Conservation (phyloP, 805 yeast species). For the Blastobotrys mokoenaii region DNA sequence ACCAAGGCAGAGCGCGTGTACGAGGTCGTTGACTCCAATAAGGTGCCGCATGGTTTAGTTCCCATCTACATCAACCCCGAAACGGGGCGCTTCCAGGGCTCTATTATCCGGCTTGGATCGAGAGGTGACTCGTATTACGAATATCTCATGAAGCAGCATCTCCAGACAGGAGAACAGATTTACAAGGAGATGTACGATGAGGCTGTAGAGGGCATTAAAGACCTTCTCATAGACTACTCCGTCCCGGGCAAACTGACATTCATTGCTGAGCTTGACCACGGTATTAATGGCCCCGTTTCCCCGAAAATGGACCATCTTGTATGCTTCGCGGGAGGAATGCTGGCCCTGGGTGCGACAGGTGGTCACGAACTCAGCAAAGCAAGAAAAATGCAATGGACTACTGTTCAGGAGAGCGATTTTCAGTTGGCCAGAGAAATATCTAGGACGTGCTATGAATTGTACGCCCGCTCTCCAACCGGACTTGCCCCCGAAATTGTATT, state of each 20-base stretch:
- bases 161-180: constrained; percentile 61
- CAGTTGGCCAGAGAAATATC: constrained; percentile 66
- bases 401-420: constrained; percentile 52
- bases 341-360: constrained; percentile 82
- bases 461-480: constrained; percentile 65
- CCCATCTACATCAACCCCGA: constrained; percentile 76
- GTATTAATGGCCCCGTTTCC: constrained; percentile 51
- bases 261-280: constrained; percentile 70
- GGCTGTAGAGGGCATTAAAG: constrained; percentile 68
- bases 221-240: constrained; percentile 52
- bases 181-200: constrained; percentile 72
- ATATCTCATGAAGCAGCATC: constrained; percentile 74
- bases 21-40: constrained; percentile 55
- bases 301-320: constrained; percentile 88
- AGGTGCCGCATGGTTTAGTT: constrained; percentile 65
- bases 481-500: constrained; percentile 83
- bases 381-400: constrained; percentile 48
- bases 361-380: constrained; percentile 57
- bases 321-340: constrained; percentile 82
- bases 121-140: constrained; percentile 93
- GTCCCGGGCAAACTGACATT: constrained; percentile 55
- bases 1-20: constrained; percentile 65
- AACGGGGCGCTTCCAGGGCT: constrained; percentile 59
- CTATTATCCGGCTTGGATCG: constrained; percentile 70
- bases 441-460: constrained; percentile 77